Conservation (phyloP, 805 yeast genomes). For the Lipomyces japonicus region DNA sequence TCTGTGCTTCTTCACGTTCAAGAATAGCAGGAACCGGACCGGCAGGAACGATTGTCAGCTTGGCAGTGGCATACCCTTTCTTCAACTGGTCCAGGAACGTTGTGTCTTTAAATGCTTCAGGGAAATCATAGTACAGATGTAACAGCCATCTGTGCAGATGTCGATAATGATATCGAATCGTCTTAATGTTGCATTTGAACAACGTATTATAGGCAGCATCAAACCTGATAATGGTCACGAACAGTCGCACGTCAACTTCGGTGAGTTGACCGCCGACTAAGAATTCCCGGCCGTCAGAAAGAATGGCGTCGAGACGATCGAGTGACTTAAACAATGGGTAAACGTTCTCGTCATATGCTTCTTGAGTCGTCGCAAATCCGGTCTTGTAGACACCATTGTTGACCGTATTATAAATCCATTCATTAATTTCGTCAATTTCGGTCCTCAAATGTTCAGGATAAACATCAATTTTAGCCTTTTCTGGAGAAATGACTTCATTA, state of each 20-base stretch:
- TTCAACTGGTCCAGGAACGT: slow-evolving; percentile 88
- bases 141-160: slow-evolving; percentile 73
- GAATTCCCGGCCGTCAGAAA: slow-evolving; percentile 43
- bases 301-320: slow-evolving; percentile 63
- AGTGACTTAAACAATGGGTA: slow-evolving; percentile 58
- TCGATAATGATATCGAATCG: slow-evolving; percentile 78
- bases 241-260: slow-evolving; percentile 86
- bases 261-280: slow-evolving; percentile 66
- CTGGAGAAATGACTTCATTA: slow-evolving; percentile 40
- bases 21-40: slow-evolving; percentile 81
- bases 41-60: slow-evolving; percentile 58
- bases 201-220: slow-evolving; percentile 93
- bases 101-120: slow-evolving; percentile 68
- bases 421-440: slow-evolving; percentile 71
- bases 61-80: slow-evolving; percentile 71
- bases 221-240: slow-evolving; percentile 81
- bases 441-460: slow-evolving; percentile 56
- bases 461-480: slow-evolving; percentile 52
- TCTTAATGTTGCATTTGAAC: slow-evolving; percentile 83
- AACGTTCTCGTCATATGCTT: slow-evolving; percentile 66
- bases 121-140: slow-evolving; percentile 73
- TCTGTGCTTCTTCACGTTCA: slow-evolving; percentile 34
- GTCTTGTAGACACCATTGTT: slow-evolving; percentile 92
- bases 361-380: slow-evolving; percentile 84
- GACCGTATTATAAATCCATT: slow-evolving; percentile 76